A percentile compares a stretch with the other conserved stretches of the same genome.
Evolutionary conservation across 2,329 filamentous ascomycete genomes (phyloP).

Genomic region (Ustulina deusta): DNA sequence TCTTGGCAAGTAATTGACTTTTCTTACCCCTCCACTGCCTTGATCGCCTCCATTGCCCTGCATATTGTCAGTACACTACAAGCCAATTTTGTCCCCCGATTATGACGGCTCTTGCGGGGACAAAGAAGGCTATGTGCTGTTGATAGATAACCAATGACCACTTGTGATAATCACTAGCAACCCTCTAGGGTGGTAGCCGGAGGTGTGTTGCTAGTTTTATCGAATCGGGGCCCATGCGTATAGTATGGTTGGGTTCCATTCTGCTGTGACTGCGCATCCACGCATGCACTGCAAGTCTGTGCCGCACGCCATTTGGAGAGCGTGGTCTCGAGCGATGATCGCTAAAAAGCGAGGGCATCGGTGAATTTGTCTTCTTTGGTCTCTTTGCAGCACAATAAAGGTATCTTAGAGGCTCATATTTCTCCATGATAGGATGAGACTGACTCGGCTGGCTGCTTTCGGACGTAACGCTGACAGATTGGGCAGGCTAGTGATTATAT

Average conservation of each 20-base stretch:
- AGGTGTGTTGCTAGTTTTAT: constrained; percentile 9
- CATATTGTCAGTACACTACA: constrained; percentile 7
- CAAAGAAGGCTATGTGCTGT: constrained; percentile 23
- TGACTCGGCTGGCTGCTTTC: constrained; percentile 15
- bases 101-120: neutral
- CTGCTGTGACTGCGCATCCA: constrained; percentile 14
- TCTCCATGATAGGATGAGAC: neutral
- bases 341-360: constrained; percentile 34
- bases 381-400: constrained; percentile 4
- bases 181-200: constrained; percentile 2
- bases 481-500: too few species aligned
- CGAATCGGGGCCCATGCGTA: constrained; percentile 26
- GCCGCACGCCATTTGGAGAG: constrained; percentile 22
- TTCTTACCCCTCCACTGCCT: constrained; percentile 25
- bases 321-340: constrained; percentile 17
- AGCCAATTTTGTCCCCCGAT: constrained; percentile 23
- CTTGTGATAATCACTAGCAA: constrained; percentile 4
- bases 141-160: constrained; percentile 16
- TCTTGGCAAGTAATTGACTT: neutral
- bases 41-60: constrained; percentile 5
- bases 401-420: constrained; percentile 7
- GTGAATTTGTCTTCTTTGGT: constrained; percentile 27
- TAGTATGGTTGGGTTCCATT: constrained; percentile 36
- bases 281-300: constrained; percentile 18
- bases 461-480: neutral